phyloP scores from a whole-genome alignment of 1,284 basidiomycete genomes.

The Trichosporon faecale region DNA sequence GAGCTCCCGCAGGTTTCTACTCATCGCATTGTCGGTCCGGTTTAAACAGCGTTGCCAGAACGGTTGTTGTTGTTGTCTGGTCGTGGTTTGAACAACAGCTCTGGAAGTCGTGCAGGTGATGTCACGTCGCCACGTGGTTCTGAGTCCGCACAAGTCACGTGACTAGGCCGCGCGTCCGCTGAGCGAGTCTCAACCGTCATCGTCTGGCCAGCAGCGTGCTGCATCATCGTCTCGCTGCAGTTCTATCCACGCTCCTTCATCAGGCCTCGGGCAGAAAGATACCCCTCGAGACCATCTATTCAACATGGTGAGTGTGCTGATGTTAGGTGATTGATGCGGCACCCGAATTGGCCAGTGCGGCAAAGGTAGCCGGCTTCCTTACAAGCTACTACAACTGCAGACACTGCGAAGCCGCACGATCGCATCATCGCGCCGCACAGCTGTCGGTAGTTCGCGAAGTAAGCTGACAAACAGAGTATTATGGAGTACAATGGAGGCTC shows the following conservation, averaged over 20 bases:
- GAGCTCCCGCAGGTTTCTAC: constrained; percentile 17
- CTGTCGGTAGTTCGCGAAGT: too few relatives aligned
- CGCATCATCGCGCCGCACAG: background rate
- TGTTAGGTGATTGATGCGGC: background rate
- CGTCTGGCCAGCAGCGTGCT: background rate
- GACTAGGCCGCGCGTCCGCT: constrained; percentile 2
- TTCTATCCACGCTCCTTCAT: background rate
- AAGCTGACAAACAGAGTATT: constrained; percentile 33
- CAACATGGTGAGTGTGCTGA: constrained; percentile 2
- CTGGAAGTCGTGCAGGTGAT: background rate
- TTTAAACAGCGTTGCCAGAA: background rate
- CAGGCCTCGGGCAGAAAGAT: constrained; percentile 2
- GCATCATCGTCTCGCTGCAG: constrained; percentile 3
- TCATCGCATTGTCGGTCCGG: background rate
- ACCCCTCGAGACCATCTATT: constrained; percentile 3
- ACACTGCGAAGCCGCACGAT: background rate
- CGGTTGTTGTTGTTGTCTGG: background rate
- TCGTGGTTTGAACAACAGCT: background rate
- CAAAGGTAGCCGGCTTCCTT: too few relatives aligned
- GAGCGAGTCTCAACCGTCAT: constrained; percentile 6
- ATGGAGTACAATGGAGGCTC: constrained; percentile 64
- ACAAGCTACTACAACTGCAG: background rate
- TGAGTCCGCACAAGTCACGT: background rate
- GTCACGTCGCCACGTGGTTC: background rate
- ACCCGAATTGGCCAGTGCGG: background rate